Evolutionary conservation across 2,329 filamentous ascomycete species (phyloP).

Genomic region (Lachnellula subtilissima): DNA sequence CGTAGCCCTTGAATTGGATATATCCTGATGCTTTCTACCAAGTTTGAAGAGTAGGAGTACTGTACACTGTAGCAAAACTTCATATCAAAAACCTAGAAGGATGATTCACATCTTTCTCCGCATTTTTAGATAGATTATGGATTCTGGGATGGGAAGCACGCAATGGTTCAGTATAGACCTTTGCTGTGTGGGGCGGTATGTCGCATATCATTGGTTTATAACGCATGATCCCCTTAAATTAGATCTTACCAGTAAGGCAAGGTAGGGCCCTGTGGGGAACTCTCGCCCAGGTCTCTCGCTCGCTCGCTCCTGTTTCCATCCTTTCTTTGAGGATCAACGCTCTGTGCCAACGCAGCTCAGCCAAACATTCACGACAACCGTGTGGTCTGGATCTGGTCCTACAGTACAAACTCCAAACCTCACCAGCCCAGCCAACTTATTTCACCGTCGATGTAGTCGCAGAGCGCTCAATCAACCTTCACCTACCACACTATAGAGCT

Average conservation of each 20-base stretch:
- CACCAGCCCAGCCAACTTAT: not conserved
- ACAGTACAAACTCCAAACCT: not conserved
- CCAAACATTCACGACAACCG: not conserved
- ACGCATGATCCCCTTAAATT: not conserved
- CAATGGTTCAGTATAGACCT: not conserved
- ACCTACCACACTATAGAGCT: constrained; percentile 13
- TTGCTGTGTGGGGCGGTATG: not conserved
- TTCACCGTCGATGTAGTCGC: constrained; percentile 14
- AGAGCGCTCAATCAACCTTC: not conserved
- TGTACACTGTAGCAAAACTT: no score
- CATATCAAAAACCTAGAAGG: no score
- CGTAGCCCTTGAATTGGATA: no score
- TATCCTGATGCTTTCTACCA: no score
- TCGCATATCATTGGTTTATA: not conserved
- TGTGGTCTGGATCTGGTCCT: not conserved
- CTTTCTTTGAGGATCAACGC: not conserved
- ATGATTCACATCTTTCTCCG: no score
- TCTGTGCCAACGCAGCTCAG: not conserved
- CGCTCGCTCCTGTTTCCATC: not conserved
- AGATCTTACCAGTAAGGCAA: no score
- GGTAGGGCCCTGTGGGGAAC: no score
- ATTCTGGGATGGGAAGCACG: no score
- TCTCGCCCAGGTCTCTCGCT: not conserved
- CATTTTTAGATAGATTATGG: no score
- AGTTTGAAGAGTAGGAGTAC: no score